A percentile compares a stretch with the other conserved stretches of the same genome.
Evolutionary conservation across 2,329 filamentous ascomycete genomes (phyloP).

Genomic region (Penicillium sp.): DNA sequence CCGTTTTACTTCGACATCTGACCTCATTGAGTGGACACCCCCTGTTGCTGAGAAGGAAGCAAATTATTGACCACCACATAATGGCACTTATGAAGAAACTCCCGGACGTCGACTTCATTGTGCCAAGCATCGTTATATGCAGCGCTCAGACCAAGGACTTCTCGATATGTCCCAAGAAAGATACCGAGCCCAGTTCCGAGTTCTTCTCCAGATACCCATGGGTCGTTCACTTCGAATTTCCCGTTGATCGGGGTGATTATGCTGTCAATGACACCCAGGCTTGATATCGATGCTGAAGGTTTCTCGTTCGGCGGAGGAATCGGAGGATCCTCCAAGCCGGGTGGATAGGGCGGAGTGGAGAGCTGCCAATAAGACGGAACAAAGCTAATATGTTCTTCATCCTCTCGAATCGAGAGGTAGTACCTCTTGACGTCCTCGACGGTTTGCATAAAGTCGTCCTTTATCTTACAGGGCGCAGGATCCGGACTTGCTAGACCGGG

Average conservation of each 20-base stretch:
- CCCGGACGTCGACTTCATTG: constrained; percentile 19
- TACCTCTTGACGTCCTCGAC: constrained; percentile 17
- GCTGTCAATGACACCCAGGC: constrained; percentile 34
- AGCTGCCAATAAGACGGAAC: constrained; percentile 23
- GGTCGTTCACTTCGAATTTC: constrained; percentile 31
- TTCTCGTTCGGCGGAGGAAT: constrained; percentile 19
- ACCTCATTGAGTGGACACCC: too few relatives aligned
- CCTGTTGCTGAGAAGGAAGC: background rate
- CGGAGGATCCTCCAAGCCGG: constrained; percentile 7
- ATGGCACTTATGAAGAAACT: constrained; percentile 22
- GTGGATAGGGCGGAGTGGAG: constrained; percentile 19
- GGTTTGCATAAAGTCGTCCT: constrained; percentile 11
- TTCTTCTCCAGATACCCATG: constrained; percentile 52
- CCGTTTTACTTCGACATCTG: too few relatives aligned
- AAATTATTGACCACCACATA: background rate
- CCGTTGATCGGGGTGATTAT: constrained; percentile 33
- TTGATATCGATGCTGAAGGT: constrained; percentile 26
- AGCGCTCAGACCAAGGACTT: constrained; percentile 40
- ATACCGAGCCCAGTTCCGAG: constrained; percentile 41
- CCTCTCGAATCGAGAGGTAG: constrained; percentile 20
- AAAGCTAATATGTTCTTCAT: constrained; percentile 21
- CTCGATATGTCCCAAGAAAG: constrained; percentile 45
- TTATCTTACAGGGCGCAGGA: background rate
- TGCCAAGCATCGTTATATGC: constrained; percentile 51
- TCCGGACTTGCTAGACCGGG: background rate